These are phyloP conservation scores for Dianthus caryophyllus DNA, from an alignment of 148 eudicot genomes.

Conservation along the genomic window DNA sequence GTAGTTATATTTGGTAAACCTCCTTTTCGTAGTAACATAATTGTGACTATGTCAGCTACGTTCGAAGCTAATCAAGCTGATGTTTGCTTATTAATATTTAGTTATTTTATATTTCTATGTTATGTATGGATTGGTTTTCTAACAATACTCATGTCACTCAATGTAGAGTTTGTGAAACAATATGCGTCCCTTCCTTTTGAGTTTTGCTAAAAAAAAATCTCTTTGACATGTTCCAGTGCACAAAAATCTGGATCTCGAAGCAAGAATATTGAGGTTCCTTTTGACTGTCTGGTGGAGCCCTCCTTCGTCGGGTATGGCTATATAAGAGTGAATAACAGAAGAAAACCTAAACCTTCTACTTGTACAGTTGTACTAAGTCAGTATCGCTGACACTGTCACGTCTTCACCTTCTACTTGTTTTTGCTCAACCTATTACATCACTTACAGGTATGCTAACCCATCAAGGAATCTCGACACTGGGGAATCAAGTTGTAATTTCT, in stretches of 20 bases:
- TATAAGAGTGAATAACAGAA: not conserved
- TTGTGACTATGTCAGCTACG: too few species aligned
- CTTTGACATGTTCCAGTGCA: constrained; percentile 21
- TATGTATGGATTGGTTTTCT: not conserved
- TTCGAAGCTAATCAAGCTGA: not conserved
- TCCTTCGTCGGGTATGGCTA: constrained; percentile 58
- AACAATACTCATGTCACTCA: not conserved
- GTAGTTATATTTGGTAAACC: too few species aligned
- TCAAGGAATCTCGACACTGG: constrained; percentile 70
- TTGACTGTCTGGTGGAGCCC: constrained; percentile 70
- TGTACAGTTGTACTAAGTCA: too few species aligned
- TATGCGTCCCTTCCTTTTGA: not conserved
- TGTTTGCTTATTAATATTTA: not conserved
- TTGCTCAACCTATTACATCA: not conserved
- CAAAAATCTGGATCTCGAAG: constrained; percentile 34
- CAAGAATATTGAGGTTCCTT: constrained; percentile 35
- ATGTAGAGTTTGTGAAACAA: not conserved
- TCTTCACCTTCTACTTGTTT: constrained; percentile 1
- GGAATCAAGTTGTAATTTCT: constrained; percentile 62
- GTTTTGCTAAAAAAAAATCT: not conserved
- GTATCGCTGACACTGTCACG: not conserved
- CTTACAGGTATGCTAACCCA: constrained; percentile 51
- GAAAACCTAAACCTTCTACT: not conserved
- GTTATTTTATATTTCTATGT: not conserved
- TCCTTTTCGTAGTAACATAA: too few species aligned